These are phyloP conservation scores for Annulohypoxylon bovei DNA, from an alignment of 495 filamentous ascomycete genomes.

Conservation along the genomic window DNA sequence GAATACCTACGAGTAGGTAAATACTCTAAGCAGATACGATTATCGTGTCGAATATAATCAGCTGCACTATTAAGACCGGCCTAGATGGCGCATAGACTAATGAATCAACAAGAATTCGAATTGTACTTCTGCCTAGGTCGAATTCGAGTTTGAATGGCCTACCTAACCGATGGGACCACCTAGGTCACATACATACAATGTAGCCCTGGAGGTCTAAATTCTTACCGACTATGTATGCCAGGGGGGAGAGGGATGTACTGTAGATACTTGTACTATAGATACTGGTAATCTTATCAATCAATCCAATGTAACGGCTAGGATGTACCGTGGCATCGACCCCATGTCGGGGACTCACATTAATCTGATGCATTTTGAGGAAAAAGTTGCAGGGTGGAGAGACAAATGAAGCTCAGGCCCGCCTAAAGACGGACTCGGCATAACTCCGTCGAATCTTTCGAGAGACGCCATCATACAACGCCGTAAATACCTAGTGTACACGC, in stretches of 20 bases:
- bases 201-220: not conserved
- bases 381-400: slow-evolving; percentile 34
- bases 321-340: slow-evolving; percentile 25
- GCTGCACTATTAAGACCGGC: not conserved
- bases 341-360: slow-evolving; percentile 20
- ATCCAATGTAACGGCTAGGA: slow-evolving; percentile 17
- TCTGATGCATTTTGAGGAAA: slow-evolving; percentile 19
- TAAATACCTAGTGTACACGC: slow-evolving; percentile 22
- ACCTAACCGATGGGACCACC: not conserved
- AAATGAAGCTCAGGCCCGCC: slow-evolving; percentile 6
- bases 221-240: slow-evolving; percentile 7
- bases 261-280: no score
- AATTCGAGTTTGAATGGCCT: not conserved
- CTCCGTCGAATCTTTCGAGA: not conserved
- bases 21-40: not conserved
- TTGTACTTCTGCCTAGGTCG: not conserved
- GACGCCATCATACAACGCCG: slow-evolving; percentile 24
- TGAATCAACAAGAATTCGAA: slow-evolving; percentile 6
- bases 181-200: not conserved
- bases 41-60: not conserved
- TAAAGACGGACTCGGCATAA: not conserved
- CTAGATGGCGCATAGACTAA: not conserved
- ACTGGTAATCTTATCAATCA: slow-evolving; percentile 38
- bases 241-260: no score
- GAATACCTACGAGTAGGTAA: slow-evolving; percentile 12